Base-by-base conservation (phyloP, 2,329 filamentous ascomycete species). In the Alternaria sp. region DNA sequence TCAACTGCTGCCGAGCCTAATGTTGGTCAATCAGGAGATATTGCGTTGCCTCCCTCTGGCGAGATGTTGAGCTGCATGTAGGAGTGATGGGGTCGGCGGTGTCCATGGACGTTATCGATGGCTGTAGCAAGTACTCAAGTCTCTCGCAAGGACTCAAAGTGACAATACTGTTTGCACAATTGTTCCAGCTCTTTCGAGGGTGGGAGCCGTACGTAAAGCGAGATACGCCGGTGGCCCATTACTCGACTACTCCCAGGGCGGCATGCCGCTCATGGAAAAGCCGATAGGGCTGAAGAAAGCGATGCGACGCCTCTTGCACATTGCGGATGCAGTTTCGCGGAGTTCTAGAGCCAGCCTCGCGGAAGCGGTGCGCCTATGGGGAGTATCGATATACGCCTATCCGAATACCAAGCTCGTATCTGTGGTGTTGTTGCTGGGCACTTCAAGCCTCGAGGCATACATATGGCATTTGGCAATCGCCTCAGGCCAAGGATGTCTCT, bases 11-110 rank as follows among this genome's bases (percentile, higher is more conserved):
- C 52, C 57, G 52, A 54, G 54, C 52, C 54, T 32, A 46, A 49
- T 55, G 41, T 55, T 55, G 36, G 44, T 56, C 44, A 56, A 56
- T 56, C 53, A 56, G 43, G 44, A 49, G 36, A 58, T 54, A 58
- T 54, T 54, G 30, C 38, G 34, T 39, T 49, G 39, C 39, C 14
- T 28, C 38, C 22, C 32, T 53, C 52, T 47, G 24, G 34, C 28
- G 9, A 26, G 36, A 18, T 24, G 42, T 32, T 54, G 51, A 20
- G 51, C 49, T 44, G 49, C 26, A 20, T 36, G 38, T 39, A 38
- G 20, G 28, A 24, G 22, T 20, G 36, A 38, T 43, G 16, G 20
- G 26, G 41, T 30, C 42, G 55, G 47, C 41, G 26, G 38, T 54
- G 49, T 51, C 41, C 12, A 42, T 26, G 49, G 26, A 39, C n/a